Conservation (phyloP, 2,329 filamentous ascomycete species). For the Dactylellina sp. region DNA sequence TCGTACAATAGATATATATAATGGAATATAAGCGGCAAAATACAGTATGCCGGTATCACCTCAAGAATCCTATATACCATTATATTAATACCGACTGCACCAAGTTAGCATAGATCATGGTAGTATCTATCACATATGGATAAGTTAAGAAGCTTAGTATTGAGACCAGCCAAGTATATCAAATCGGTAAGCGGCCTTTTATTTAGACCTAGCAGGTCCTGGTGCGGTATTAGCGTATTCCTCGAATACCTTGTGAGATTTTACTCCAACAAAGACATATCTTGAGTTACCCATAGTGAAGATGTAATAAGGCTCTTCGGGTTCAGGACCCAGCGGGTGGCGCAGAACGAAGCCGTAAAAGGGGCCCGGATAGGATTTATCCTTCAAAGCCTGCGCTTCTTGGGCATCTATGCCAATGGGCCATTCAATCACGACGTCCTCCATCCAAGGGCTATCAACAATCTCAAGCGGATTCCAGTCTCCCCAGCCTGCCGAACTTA, state of each 20-base stretch:
- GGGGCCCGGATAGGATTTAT: slow-evolving; percentile 8
- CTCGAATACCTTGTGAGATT: slow-evolving; percentile 18
- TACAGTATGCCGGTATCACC: no score
- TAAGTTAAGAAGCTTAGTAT: no score
- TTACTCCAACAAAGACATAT: slow-evolving; percentile 21
- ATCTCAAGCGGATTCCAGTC: slow-evolving; percentile 12
- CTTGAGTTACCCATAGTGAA: slow-evolving; percentile 17
- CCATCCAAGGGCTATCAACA: slow-evolving; percentile 1
- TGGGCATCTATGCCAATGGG: slow-evolving; percentile 11
- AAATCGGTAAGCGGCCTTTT: not conserved
- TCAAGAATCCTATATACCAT: no score
- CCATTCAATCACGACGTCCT: slow-evolving; percentile 14
- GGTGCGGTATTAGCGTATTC: slow-evolving; percentile 5
- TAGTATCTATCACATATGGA: no score
- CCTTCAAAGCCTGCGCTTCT: slow-evolving; percentile 20
- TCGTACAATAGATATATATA: no score
- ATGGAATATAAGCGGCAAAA: no score
- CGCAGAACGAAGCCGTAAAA: slow-evolving; percentile 21
- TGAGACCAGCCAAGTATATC: not conserved
- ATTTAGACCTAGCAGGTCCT: slow-evolving; percentile 16
- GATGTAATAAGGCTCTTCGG: slow-evolving; percentile 23
- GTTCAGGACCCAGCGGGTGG: not conserved
- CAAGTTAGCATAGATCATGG: no score
- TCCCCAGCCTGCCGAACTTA: slow-evolving; percentile 16
- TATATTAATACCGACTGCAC: no score